phyloP scores from a whole-genome alignment of 257 asterid species.

The Solanum chilense region DNA sequence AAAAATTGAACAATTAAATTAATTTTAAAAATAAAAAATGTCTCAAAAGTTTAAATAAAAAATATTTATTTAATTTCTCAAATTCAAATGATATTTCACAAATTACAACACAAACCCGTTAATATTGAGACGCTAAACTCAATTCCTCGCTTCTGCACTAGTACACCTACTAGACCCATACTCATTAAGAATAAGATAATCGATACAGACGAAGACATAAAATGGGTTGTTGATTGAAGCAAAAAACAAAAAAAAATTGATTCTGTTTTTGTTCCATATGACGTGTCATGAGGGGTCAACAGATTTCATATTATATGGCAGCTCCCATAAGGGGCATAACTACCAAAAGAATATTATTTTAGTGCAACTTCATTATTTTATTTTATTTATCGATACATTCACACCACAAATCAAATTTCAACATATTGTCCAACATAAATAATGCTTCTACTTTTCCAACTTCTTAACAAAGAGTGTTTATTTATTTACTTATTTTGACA shows the following conservation, averaged over 20 bases:
- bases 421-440: not conserved
- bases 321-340: not conserved
- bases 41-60: not conserved
- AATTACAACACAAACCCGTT: not conserved
- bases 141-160: too few species aligned
- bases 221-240: not conserved
- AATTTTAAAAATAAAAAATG: too few species aligned
- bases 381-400: not conserved
- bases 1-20: too few species aligned
- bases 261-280: not conserved
- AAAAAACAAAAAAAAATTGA: not conserved
- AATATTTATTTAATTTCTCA: not conserved
- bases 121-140: too few species aligned
- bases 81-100: not conserved
- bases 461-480: too few species aligned
- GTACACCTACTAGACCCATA: too few species aligned
- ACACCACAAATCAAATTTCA: not conserved
- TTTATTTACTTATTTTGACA: too few species aligned
- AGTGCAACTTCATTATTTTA: not conserved
- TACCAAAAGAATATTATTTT: not conserved
- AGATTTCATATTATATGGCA: not conserved
- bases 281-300: not conserved
- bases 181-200: not conserved
- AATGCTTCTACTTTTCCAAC: not conserved
- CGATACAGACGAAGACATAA: not conserved